A percentile compares a stretch with the other conserved stretches of the same genome.
These are phyloP conservation scores for Chlorella sp. DNA, from an alignment of 139 green algal genomes.

Conservation along the genomic window DNA sequence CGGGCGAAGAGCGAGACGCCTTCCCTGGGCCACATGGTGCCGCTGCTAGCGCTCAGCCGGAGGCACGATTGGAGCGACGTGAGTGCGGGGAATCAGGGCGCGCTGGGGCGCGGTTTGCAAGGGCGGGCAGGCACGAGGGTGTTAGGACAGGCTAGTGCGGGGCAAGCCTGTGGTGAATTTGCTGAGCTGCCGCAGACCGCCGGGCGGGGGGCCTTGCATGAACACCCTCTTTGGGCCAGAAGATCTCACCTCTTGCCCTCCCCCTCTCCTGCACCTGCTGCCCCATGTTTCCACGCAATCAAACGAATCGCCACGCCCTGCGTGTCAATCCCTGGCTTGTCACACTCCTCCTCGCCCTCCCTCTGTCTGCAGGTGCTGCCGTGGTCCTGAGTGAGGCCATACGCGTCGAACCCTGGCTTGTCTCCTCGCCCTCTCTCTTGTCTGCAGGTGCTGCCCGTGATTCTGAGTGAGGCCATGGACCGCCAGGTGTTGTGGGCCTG, in stretches of 20 bases:
- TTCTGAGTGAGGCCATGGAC: slow-evolving; percentile 33
- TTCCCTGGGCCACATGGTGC: slow-evolving; percentile 41
- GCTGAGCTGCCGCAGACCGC: too few species aligned
- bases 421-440: neutral
- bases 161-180: too few species aligned
- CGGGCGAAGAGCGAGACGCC: slow-evolving; percentile 28
- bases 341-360: neutral
- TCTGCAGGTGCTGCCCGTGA: neutral
- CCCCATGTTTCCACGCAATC: neutral
- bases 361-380: neutral
- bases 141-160: too few species aligned
- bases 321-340: too few species aligned
- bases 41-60: slow-evolving; percentile 38
- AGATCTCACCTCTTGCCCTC: neutral
- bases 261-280: neutral
- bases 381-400: slow-evolving; percentile 28
- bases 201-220: neutral
- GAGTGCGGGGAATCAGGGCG: neutral
- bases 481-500: slow-evolving; percentile 46
- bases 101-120: too few species aligned
- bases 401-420: neutral
- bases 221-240: too few species aligned
- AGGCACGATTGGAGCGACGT: slow-evolving; percentile 34
- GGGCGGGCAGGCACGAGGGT: too few species aligned
- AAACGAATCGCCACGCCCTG: too few species aligned